Base-by-base conservation (phyloP, 1,284 basidiomycete genomes). In the Crepidotus sp. region DNA sequence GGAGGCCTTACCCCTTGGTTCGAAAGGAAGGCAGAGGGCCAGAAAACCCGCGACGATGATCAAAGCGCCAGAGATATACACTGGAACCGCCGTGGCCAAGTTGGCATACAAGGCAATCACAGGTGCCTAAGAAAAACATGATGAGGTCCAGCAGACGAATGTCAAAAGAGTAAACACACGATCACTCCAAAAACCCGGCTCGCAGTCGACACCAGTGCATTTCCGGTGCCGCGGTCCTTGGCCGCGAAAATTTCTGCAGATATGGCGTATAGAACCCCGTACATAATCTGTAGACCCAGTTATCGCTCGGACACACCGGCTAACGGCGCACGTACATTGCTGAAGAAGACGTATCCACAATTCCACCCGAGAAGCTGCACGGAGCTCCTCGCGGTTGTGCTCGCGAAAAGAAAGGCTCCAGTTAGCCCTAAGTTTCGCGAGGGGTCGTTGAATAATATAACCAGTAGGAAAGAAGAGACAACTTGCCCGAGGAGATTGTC, bases 1-100 rank as follows among this genome's bases (percentile, higher is more conserved):
- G n/a, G 79, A 77, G n/a, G 77, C 74, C 54, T 73, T 80, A 21
- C 84, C 84, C 41, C 77, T 63, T 3, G 83, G 78, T 61, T 88
- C 84, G 51, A 80, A 84, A 0, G 88, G 88, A 39, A 92, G 65
- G 10, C 86, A 57, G n/a, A 88, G 58, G 18, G 83, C 76, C 36
- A 89, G 56, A 3, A 72, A 51, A 0, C 82, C 82, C 2, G 82
- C 73, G 17, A 72, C 65, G 9, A 90, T 63, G 58, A 89, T 78
- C 45, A 91, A 63, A 10, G 71, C 77, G 1, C 83, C 87, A 10
- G 82, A 74, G 48, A 89, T 77, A 55, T 82, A 91, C 27, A 91
- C 83, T 0, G 88, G 88, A 0, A 77, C 76, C 0, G 77, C 67
- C 0, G 80, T 83, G 29, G 63, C 64, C 21, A 85, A 59, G 54